Base-by-base conservation (phyloP, 2,329 filamentous ascomycete species). In the Clonostachys chloroleuca region DNA sequence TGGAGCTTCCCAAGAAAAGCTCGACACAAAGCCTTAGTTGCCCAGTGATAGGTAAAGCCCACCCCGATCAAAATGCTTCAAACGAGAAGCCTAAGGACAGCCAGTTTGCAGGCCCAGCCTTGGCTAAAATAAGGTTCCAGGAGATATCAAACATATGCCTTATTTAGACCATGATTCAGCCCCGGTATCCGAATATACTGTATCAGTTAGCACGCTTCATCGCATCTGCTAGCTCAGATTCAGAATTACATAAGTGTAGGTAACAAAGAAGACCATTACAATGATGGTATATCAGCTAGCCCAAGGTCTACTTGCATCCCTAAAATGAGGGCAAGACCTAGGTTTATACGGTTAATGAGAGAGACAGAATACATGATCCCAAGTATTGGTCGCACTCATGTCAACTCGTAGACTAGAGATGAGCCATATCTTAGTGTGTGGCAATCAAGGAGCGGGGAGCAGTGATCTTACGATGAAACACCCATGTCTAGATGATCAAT, bases 1-100 rank as follows among this genome's bases (percentile, higher is more conserved):
- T 56, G 56, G 5, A 54, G 43, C 2, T 51, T 47, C 18, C 56
- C 55, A 2, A 57, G 51, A 7, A 58, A 13, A 7, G 54, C 40
- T 35, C 55, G 46, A 14, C 54, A 36, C 14, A 52, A 12, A 7
- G 24, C 34, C 17, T 42, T 41, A 2, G 35, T 42, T 16, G 34
- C 20, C 41, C 43, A 48, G n/a, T 34, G 41, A 5, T 44, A 40
- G 16, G 16, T 12, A 16, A 13, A 42, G 17, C 12, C 43, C 44
- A 52, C 47, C 12, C 36, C 50, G 5, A 57, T 50, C 30, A 57
- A 44, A 12, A 13, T 18, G 12, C 14, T 17, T 14, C 36, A 17
- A 39, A 39, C 14, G 14, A 14, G 36, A 39, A 14, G 12, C 36
- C 36, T 14, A 39, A 39, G 36, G 36, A 14, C 14, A 39, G 12